These are phyloP conservation scores for Juglanconis sp. DNA, from an alignment of 2,329 filamentous ascomycete species.

Conservation along the genomic window DNA sequence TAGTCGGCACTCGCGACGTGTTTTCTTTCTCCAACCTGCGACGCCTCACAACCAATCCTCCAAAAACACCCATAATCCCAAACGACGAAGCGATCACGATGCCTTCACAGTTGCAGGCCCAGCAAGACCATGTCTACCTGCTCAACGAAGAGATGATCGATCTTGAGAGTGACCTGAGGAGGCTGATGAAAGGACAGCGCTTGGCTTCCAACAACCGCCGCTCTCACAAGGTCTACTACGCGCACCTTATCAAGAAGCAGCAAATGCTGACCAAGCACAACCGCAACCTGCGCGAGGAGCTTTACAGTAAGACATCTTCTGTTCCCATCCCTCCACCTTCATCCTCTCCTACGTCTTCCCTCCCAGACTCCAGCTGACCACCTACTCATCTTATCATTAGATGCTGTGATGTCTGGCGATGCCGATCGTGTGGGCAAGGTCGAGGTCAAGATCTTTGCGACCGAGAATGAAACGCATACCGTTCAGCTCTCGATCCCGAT, in stretches of 20 bases:
- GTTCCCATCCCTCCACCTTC: background rate
- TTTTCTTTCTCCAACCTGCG: background rate
- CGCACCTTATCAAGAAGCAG: background rate
- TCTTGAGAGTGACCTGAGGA: background rate
- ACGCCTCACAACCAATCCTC: background rate
- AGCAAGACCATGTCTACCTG: background rate
- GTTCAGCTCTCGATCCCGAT: background rate
- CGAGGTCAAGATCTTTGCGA: background rate
- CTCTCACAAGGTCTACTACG: background rate
- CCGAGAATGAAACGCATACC: conserved; percentile 7
- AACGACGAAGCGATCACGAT: background rate
- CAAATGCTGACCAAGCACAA: background rate
- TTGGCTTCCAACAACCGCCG: background rate
- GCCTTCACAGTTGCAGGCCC: background rate
- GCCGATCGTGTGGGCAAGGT: background rate
- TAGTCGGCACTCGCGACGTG: too few species aligned
- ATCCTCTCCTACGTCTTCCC: background rate
- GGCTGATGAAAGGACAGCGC: background rate
- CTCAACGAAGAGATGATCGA: background rate
- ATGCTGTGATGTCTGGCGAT: background rate
- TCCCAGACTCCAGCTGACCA: background rate
- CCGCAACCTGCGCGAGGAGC: background rate
- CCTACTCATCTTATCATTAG: background rate
- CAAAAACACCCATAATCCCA: background rate
- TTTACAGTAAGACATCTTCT: background rate